A percentile compares a stretch with the other conserved stretches of the same genome.
phyloP scores from a whole-genome alignment of 2,329 filamentous ascomycete species.

The Esteya vermicola region DNA sequence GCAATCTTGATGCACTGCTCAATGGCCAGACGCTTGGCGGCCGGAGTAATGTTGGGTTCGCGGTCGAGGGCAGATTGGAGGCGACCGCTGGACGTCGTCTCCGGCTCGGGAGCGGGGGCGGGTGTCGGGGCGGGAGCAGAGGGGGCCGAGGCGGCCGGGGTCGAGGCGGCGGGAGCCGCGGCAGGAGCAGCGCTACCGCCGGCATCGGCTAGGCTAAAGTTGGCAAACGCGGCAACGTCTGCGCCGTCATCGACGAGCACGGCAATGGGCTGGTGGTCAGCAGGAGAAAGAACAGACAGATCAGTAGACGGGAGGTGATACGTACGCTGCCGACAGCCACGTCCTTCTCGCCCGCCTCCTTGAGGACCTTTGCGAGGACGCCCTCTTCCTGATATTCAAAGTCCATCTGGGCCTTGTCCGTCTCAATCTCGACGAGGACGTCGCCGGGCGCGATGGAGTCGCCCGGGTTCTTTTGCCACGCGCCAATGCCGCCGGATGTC shows the following conservation, averaged over 20 bases:
- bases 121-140: constrained; percentile 33
- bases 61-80: constrained; percentile 77
- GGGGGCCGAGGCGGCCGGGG: constrained; percentile 24
- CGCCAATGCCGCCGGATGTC: constrained; percentile 89
- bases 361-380: constrained; percentile 76
- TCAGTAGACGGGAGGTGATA: constrained; percentile 13
- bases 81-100: constrained; percentile 60
- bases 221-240: constrained; percentile 78
- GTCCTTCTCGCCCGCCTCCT: constrained; percentile 88
- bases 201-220: constrained; percentile 78
- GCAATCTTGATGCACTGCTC: constrained; percentile 62
- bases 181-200: constrained; percentile 47
- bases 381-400: constrained; percentile 88
- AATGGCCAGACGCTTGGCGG: constrained; percentile 68
- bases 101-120: constrained; percentile 35
- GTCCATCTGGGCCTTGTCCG: constrained; percentile 89
- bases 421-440: constrained; percentile 86
- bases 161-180: constrained; percentile 49
- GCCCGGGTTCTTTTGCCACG: constrained; percentile 95
- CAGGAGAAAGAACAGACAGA: background rate
- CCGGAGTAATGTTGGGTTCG: constrained; percentile 56
- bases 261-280: constrained; percentile 64
- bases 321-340: constrained; percentile 86
- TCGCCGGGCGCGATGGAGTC: constrained; percentile 81
- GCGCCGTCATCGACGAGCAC: constrained; percentile 84